Evolutionary conservation across 2,329 filamentous ascomycete species (phyloP), one percentile per base, ranked within the genome.

Genomic region (Paramyrothecium sp.): DNA sequence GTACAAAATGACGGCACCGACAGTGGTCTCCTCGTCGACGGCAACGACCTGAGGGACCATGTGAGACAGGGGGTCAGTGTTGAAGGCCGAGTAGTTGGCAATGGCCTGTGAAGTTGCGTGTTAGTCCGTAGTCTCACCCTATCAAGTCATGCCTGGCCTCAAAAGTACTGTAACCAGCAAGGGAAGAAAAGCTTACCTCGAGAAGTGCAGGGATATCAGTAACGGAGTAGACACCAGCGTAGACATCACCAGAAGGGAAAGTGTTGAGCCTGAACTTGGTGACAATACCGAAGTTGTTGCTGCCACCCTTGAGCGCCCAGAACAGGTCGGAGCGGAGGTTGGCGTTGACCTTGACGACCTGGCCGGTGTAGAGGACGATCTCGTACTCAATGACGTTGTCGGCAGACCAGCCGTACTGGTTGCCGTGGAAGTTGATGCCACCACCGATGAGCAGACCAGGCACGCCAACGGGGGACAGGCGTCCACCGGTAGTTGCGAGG

Each of bases 331-430:
- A 49, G 58, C 79, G 68, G 1, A 69, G 65, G 3, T 68, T 58
- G 1, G 61, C 60, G 16, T 70, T 76, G 3, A 73, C 78, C 5
- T 73, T 71, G 3, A 79, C 62, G 10, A 80, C 68, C 1, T 60
- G 57, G 3, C 78, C 75, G 34, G 69, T 66, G 0, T 73, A 71
- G 0, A 78, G 67, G 3, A 81, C 77, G n/a, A 81, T 70, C 57
- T 78, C 70, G 47, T 71, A 78, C 48, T 70, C 70, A 22, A 64
- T 41, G 1, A 72, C 65, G 21, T 68, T 68, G 44, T 70, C 67
- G 10, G 65, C 64, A 0, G 63, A 57, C 60, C 66, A 67, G 22
- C 69, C 69, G 26, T 66, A 62, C 30, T 66, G 65, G 38, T 67
- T 67, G 5, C 62, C 61, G 12, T 64, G 51, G 13, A 65, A 64